Base-by-base conservation (phyloP, 164 flowering plant species). In the Taxillus chinensis region DNA sequence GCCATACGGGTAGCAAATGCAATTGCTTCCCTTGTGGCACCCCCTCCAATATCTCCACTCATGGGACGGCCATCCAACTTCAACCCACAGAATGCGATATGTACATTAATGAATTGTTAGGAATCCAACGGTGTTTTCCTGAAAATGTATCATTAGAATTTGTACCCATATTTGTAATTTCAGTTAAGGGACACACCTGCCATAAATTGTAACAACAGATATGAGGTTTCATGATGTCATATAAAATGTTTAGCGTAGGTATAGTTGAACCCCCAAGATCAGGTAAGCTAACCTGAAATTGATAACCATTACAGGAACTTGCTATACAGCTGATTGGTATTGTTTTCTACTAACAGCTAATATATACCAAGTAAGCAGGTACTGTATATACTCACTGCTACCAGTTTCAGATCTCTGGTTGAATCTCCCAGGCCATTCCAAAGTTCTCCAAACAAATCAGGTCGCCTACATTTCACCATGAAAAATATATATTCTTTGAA, bases 61-160 rank as follows among this genome's bases (percentile, higher is more conserved):
- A 90, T 90, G 15, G 97, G 95, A n/a, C 90, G 92, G 12, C 95
- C 97, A 80, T 90, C 97, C 80, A 90, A 75, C 97, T 89, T 59
- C 53, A 52, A 13, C 62, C 59, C 50, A 68, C 27, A 68, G 7
- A 8, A 60, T 66, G 13, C 2, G 14, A 9, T 11, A 49, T 12
- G 27, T 48, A 54, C 27, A 27, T 27, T 27, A 42, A 50, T 12
- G 59, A 2, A 69, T 17, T 13, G 45, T 49, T 56, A 42, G 52
- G 64, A 46, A 51, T 55, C 37, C 6, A 51, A 27, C 3, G 40
- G 43, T 39, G 14, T 9, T 49, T 11, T 4, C 13, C 5, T 7
- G 1, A n/a, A 9, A 4, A 49, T 11, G 52, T 49, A 11, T 49
- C 14, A 49, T 49, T 49, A 49, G 52, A 49, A 9, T 49, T 49